Conservation (phyloP, 2,329 filamentous ascomycete species). For the Neonectria neomacrospora region DNA sequence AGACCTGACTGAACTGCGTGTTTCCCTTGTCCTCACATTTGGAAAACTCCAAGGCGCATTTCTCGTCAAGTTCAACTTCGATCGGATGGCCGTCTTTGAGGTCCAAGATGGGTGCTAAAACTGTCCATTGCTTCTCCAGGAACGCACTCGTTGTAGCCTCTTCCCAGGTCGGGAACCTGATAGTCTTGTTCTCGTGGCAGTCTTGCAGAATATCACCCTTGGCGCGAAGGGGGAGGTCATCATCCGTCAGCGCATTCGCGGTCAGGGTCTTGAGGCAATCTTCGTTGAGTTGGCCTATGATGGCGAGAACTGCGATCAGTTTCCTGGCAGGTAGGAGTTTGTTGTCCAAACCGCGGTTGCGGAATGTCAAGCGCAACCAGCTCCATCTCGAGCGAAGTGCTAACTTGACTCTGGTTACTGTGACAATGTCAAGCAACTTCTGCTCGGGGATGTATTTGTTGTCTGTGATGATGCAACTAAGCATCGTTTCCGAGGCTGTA, state of each 20-base stretch:
- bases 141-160: background rate
- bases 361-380: background rate
- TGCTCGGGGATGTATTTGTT: conserved; percentile 8
- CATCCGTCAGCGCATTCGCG: conserved; percentile 2
- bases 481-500: background rate
- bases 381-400: background rate
- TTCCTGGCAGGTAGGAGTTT: conserved; percentile 3
- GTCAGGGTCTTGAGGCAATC: conserved; percentile 1
- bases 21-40: background rate
- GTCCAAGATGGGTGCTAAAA: conserved; percentile 1
- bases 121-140: conserved; percentile 9
- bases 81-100: background rate
- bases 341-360: conserved; percentile 1
- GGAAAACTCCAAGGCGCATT: conserved; percentile 7
- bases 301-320: conserved; percentile 3
- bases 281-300: conserved; percentile 11
- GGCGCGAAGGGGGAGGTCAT: conserved; percentile 3
- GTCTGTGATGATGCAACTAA: conserved; percentile 4
- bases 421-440: background rate
- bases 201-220: background rate
- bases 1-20: conserved; percentile 10
- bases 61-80: conserved; percentile 7
- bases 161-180: conserved; percentile 10
- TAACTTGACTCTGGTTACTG: background rate
- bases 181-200: background rate